Percentiles rank a stretch among this genome's conserved stretches.
phyloP scores from a whole-genome alignment of 2,329 filamentous ascomycete species.

The Venturia effusa region DNA sequence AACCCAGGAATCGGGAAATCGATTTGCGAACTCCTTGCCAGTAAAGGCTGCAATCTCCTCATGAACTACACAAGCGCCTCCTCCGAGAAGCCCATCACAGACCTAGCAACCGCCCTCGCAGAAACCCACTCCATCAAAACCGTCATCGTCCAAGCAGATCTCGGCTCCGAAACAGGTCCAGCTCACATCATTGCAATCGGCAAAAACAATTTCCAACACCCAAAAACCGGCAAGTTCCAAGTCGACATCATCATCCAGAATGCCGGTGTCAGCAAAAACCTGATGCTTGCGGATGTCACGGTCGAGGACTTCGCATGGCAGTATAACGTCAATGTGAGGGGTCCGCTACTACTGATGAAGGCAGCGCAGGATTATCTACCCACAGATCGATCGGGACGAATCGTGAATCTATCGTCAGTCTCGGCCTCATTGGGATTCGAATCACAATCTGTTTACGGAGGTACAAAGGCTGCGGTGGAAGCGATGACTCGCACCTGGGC shows the following conservation, averaged over 20 bases:
- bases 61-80: constrained; percentile 61
- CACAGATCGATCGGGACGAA: constrained; percentile 52
- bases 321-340: constrained; percentile 73
- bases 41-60: constrained; percentile 58
- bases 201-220: constrained; percentile 46
- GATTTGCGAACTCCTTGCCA: constrained; percentile 58
- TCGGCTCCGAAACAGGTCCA: constrained; percentile 51
- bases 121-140: constrained; percentile 48
- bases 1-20: constrained; percentile 59
- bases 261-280: constrained; percentile 59
- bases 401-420: constrained; percentile 52
- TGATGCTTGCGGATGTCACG: constrained; percentile 51
- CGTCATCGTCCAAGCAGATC: constrained; percentile 58
- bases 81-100: constrained; percentile 40
- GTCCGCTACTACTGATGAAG: constrained; percentile 67
- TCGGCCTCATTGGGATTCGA: constrained; percentile 46
- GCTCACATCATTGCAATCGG: constrained; percentile 47
- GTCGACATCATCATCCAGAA: constrained; percentile 86
- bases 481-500: constrained; percentile 61
- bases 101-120: constrained; percentile 46
- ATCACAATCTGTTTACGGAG: constrained; percentile 51
- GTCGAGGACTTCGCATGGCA: constrained; percentile 56
- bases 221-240: constrained; percentile 46
- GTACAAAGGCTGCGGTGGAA: constrained; percentile 56
- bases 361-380: constrained; percentile 61